A percentile compares a stretch with the other conserved stretches of the same genome.
phyloP scores from a whole-genome alignment of 139 green algal genomes.

The Eudorina sp. region DNA sequence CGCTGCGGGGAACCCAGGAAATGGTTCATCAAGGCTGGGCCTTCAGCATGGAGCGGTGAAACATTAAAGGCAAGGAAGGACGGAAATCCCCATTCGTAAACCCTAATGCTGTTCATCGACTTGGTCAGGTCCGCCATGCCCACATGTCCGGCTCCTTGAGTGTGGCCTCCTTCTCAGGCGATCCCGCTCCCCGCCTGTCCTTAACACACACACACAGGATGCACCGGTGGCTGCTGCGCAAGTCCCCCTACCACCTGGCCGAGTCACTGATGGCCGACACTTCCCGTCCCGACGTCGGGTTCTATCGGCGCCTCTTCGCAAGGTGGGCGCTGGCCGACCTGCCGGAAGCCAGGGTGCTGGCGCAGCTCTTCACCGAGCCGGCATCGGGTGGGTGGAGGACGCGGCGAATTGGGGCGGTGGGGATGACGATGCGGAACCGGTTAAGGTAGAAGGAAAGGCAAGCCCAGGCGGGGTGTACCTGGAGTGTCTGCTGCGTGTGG shows the following conservation, averaged over 20 bases:
- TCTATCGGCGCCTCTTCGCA: slow-evolving; percentile 15
- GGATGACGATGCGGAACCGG: no score
- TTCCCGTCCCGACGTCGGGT: background rate
- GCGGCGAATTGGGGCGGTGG: no score
- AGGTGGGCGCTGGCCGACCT: slow-evolving; percentile 26
- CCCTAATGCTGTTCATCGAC: background rate
- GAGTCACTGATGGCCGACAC: background rate
- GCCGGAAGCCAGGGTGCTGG: background rate
- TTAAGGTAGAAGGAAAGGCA: no score
- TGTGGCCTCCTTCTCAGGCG: background rate
- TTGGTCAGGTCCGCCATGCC: background rate
- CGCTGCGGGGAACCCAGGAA: no score
- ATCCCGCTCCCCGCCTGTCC: background rate
- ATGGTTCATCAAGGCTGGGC: no score
- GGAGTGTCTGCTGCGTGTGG: background rate
- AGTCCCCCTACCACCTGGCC: background rate
- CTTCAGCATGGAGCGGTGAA: background rate
- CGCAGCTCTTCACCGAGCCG: slow-evolving; percentile 2
- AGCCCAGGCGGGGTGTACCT: background rate
- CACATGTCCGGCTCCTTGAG: background rate
- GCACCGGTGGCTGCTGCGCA: slow-evolving; percentile 24
- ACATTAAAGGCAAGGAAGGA: background rate
- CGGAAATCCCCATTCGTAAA: no score
- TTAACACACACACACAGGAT: background rate
- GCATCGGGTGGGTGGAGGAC: background rate